Base-by-base conservation (phyloP, 352 stramenopile genomes). In the Achlya hypogyna region DNA sequence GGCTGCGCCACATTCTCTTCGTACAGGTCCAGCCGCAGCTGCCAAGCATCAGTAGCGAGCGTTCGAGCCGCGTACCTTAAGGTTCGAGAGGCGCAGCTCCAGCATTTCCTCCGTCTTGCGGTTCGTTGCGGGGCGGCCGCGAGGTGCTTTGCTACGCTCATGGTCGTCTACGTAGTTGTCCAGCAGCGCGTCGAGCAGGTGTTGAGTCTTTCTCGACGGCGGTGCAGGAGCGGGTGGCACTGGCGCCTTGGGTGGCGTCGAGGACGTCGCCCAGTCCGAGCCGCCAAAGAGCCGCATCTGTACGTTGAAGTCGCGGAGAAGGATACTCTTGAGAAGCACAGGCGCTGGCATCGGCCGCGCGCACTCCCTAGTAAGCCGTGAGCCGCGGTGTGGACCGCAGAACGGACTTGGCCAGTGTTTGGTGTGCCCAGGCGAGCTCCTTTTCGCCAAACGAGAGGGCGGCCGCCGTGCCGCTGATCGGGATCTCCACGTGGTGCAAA, bases 51-150 rank as follows among this genome's bases (percentile, higher is more conserved):
- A 65, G 47, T 49, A 20, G 22, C 43, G 16, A 60, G 63, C 25
- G 28, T 23, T 60, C 1, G 20, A 51, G 0, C 18, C 47, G 18
- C n/a, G 28, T 66, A 69, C 62, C 62, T 69, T 62, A 47, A 95
- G 88, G 5, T 84, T 78, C 22, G 81, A 88, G 22, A 92, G 75
- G 14, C 86, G 74, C 53, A 95, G 53, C 69, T 95, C 86, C 1
- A 95, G 75, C 86, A 95, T 95, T 72, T 95, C 84, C 66, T 95
- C 86, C 0, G 86, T 95, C 69, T 95, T 95, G 6, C 86, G 75
- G 59, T 65, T 28, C 32, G 42, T 65, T 16, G 59, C 27, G 8
- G 59, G 59, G 5, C 59, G 59, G 5, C 34, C 20, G 12, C 47
- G 38, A 20, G 42, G 59, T 49, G 22, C 18, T 32, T 65, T 65